These are phyloP conservation scores for Boletus eberwhitei DNA, from an alignment of 768 basidiomycete genomes.

Conservation along the genomic window DNA sequence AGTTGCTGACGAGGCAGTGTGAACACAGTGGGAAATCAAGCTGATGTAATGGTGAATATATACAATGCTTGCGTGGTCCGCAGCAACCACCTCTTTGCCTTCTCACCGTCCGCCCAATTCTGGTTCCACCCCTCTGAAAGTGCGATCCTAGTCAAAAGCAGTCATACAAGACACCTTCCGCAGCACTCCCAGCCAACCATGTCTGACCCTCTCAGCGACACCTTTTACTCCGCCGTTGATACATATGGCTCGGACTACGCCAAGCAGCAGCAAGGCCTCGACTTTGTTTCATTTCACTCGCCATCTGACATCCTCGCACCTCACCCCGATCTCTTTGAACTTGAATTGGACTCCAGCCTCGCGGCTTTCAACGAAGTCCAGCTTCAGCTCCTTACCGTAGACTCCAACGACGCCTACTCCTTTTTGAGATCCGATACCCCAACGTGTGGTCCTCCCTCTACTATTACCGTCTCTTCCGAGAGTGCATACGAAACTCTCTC, in stretches of 20 bases:
- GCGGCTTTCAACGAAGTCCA: slow-evolving; percentile 63
- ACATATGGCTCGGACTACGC: slow-evolving; percentile 36
- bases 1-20: slow-evolving; percentile 21
- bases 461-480: slow-evolving; percentile 76
- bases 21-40: slow-evolving; percentile 26
- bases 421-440: slow-evolving; percentile 61
- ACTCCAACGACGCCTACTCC: slow-evolving; percentile 62
- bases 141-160: slow-evolving; percentile 18
- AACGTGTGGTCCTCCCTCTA: slow-evolving; percentile 69
- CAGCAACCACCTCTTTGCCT: slow-evolving; percentile 19
- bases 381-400: slow-evolving; percentile 60
- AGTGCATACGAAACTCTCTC: slow-evolving; percentile 71
- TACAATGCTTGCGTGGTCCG: slow-evolving; percentile 34
- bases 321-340: slow-evolving; percentile 79
- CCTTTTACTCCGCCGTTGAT: slow-evolving; percentile 33
- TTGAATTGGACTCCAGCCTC: slow-evolving; percentile 72
- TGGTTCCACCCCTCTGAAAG: neutral
- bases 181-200: slow-evolving; percentile 25
- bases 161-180: slow-evolving; percentile 20
- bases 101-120: slow-evolving; percentile 5
- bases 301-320: slow-evolving; percentile 72
- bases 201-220: slow-evolving; percentile 32
- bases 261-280: slow-evolving; percentile 46
- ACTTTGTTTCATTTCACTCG: slow-evolving; percentile 68
- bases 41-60: slow-evolving; percentile 37